These are phyloP conservation scores for Forsythia viridissima DNA, from an alignment of 257 asterid genomes.

Conservation along the genomic window DNA sequence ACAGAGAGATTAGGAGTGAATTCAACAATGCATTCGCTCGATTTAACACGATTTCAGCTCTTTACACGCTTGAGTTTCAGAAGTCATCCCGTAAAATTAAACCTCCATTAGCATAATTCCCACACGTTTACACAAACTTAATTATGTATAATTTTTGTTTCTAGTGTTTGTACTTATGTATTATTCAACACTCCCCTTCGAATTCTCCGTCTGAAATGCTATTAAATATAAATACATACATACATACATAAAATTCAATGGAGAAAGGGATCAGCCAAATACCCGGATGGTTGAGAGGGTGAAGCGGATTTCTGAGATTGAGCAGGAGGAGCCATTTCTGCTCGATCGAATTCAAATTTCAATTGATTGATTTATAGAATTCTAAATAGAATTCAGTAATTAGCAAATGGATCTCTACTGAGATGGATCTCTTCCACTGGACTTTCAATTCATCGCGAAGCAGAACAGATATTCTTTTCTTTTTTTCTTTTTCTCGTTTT, in stretches of 20 bases:
- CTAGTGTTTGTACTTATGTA: background rate
- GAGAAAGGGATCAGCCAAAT: constrained; percentile 15
- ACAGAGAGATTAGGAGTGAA: background rate
- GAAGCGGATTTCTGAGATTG: constrained; percentile 81
- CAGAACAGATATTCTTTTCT: background rate
- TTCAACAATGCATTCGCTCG: background rate
- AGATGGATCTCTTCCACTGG: constrained; percentile 15
- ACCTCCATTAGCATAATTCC: constrained; percentile 6
- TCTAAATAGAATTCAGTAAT: background rate
- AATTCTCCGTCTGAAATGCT: background rate
- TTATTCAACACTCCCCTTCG: constrained; percentile 3
- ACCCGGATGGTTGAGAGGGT: constrained; percentile 99
- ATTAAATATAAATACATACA: background rate
- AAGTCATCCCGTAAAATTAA: background rate
- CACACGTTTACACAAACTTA: background rate
- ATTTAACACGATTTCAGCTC: background rate
- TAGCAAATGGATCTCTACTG: background rate
- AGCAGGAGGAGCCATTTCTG: constrained; percentile 86
- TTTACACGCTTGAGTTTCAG: constrained; percentile 7
- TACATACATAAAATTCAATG: background rate
- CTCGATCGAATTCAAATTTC: background rate
- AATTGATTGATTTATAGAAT: background rate
- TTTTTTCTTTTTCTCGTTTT: background rate
- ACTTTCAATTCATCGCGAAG: background rate
- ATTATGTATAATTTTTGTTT: constrained; percentile 1